phyloP scores from a whole-genome alignment of 306 rosid genomes.

The Citrullus amarus region DNA sequence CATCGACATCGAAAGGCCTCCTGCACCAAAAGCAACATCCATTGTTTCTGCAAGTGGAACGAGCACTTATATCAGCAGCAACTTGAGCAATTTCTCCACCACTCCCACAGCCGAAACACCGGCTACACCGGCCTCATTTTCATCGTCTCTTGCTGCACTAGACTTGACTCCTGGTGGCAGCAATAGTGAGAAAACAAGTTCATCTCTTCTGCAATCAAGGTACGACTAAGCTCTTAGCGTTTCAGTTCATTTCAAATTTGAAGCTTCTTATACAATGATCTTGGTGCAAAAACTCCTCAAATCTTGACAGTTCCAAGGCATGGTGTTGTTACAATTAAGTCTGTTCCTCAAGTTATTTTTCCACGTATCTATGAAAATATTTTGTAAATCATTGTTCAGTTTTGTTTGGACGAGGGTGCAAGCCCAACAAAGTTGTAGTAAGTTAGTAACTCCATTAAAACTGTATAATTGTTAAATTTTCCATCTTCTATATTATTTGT shows the following conservation, averaged over 20 bases:
- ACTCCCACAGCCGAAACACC: constrained; percentile 15
- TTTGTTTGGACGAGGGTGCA: not conserved
- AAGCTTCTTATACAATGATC: not conserved
- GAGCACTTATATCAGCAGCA: constrained; percentile 28
- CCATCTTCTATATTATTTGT: not conserved
- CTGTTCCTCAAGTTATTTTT: not conserved
- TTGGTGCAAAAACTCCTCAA: not conserved
- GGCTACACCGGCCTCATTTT: constrained; percentile 23
- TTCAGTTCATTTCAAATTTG: not conserved
- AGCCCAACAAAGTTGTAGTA: not conserved
- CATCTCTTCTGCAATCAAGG: constrained; percentile 26
- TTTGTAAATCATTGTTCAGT: not conserved
- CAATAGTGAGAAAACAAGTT: constrained; percentile 27
- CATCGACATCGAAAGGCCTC: constrained; percentile 42
- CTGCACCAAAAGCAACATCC: constrained; percentile 28
- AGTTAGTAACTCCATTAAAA: not conserved
- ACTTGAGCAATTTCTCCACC: constrained; percentile 28
- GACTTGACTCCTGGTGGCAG: constrained; percentile 17
- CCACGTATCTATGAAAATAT: not conserved
- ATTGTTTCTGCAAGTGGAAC: constrained; percentile 29
- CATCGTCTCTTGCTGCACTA: constrained; percentile 21
- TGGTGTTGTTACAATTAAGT: not conserved
- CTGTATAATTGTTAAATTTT: not conserved
- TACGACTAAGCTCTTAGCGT: not conserved
- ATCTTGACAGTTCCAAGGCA: not conserved